Percentiles rank a stretch among this genome's conserved stretches.
Conservation (phyloP, 352 stramenopile species). For the Blastocystis sp. region DNA sequence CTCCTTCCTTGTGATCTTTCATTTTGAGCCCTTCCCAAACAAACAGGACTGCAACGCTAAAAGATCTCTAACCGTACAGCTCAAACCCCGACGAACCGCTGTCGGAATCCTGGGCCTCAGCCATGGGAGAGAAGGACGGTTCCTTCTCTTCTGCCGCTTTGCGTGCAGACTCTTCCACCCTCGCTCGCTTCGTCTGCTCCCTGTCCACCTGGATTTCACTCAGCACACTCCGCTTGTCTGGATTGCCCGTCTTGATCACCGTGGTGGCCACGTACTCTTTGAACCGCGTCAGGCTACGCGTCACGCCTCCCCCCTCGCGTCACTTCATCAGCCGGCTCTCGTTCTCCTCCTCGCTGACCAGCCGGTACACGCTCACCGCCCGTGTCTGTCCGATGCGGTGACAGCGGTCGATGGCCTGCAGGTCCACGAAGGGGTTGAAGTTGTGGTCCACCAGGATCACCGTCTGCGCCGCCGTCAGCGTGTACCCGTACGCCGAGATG, state of each 20-base stretch:
- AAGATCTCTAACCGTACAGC: not conserved
- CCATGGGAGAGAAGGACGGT: no score
- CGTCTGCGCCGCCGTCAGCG: constrained; percentile 7
- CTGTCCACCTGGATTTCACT: not conserved
- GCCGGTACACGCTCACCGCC: constrained; percentile 83
- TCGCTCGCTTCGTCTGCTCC: not conserved
- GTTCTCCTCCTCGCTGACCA: constrained; percentile 71
- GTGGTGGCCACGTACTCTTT: constrained; percentile 34
- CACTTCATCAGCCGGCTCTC: constrained; percentile 43
- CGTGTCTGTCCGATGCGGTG: constrained; percentile 82
- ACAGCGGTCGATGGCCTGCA: constrained; percentile 88
- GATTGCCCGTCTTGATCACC: constrained; percentile 39
- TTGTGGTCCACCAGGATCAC: constrained; percentile 63
- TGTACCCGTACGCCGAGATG: constrained; percentile 27
- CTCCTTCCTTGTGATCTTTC: not conserved
- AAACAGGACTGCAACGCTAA: constrained; percentile 10
- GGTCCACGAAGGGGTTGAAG: constrained; percentile 83
- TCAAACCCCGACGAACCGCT: not conserved
- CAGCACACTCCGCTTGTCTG: not conserved
- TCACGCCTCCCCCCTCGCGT: no score
- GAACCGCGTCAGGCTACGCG: constrained; percentile 28
- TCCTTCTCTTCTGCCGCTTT: not conserved
- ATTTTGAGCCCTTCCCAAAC: not conserved
- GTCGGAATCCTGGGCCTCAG: not conserved
- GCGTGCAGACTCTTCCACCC: not conserved